These are phyloP conservation scores for Myxozyma sirexii DNA, from an alignment of 805 yeast species.

Conservation along the genomic window DNA sequence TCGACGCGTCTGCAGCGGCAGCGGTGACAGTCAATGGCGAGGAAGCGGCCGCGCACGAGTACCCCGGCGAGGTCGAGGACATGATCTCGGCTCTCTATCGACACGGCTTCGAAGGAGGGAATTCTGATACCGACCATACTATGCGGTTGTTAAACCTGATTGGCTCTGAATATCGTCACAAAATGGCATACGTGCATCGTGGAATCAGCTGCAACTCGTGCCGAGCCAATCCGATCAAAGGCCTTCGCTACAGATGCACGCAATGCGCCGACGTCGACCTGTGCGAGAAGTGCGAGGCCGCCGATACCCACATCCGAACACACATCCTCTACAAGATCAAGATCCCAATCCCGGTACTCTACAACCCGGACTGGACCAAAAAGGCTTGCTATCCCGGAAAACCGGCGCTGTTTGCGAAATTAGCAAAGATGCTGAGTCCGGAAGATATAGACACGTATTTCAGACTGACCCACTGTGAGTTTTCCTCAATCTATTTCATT, in stretches of 20 bases:
- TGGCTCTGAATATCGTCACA: conserved; percentile 36
- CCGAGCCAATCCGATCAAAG: conserved; percentile 46
- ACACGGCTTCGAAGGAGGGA: neutral
- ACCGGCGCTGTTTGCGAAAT: conserved; percentile 14
- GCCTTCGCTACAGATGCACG: conserved; percentile 54
- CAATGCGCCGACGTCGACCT: conserved; percentile 58
- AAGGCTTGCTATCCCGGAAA: conserved; percentile 32
- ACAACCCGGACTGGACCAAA: conserved; percentile 37
- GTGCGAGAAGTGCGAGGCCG: conserved; percentile 50
- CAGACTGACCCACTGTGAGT: conserved; percentile 17
- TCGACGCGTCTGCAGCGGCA: no score
- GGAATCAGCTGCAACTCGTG: conserved; percentile 42
- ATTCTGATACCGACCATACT: conserved; percentile 13
- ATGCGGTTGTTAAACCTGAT: conserved; percentile 34
- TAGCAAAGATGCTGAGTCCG: conserved; percentile 9
- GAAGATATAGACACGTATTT: neutral
- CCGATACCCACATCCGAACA: conserved; percentile 33
- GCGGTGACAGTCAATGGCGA: no score
- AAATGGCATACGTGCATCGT: conserved; percentile 38
- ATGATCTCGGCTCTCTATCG: neutral
- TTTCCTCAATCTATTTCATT: no score
- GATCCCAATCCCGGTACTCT: conserved; percentile 39
- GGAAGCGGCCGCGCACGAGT: neutral
- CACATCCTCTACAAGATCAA: conserved; percentile 38
- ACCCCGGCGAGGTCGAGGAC: neutral